Conservation (phyloP, 176 grass and related monocot genomes). For the Saccharum spontaneum region DNA sequence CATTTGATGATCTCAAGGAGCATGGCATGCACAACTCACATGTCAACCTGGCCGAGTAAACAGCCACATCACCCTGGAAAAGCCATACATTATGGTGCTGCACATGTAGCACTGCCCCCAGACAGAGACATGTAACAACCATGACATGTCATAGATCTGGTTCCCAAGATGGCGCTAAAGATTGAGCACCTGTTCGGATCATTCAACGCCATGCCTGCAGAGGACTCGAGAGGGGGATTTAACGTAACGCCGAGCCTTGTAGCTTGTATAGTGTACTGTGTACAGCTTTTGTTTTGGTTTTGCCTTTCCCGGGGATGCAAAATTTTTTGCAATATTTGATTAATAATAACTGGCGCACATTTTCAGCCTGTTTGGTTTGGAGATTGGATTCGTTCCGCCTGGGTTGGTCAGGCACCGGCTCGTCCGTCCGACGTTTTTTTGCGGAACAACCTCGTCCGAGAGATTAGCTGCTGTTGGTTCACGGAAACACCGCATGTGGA, state of each 20-base stretch:
- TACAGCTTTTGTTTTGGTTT: too few relatives aligned
- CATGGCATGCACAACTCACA: too few relatives aligned
- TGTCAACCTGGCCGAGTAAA: too few relatives aligned
- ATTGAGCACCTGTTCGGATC: neutral
- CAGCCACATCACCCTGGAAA: neutral
- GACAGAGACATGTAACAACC: neutral
- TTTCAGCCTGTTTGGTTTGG: too few relatives aligned
- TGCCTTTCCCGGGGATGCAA: too few relatives aligned
- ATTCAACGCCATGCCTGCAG: neutral
- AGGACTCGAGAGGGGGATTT: neutral
- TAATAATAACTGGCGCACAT: neutral
- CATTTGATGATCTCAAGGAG: too few relatives aligned
- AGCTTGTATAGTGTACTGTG: neutral
- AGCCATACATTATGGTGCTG: neutral
- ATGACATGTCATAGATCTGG: neutral
- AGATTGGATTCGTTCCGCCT: too few relatives aligned
- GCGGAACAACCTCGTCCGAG: too few relatives aligned
- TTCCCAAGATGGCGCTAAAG: neutral
- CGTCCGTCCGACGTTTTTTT: too few relatives aligned
- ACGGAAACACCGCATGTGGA: too few relatives aligned
- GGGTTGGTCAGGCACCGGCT: too few relatives aligned
- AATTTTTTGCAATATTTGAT: neutral
- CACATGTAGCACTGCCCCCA: neutral
- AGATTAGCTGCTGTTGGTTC: too few relatives aligned
- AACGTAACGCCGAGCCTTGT: neutral